Conservation (phyloP, 768 basidiomycete species). For the Collybiopsis luxurians region DNA sequence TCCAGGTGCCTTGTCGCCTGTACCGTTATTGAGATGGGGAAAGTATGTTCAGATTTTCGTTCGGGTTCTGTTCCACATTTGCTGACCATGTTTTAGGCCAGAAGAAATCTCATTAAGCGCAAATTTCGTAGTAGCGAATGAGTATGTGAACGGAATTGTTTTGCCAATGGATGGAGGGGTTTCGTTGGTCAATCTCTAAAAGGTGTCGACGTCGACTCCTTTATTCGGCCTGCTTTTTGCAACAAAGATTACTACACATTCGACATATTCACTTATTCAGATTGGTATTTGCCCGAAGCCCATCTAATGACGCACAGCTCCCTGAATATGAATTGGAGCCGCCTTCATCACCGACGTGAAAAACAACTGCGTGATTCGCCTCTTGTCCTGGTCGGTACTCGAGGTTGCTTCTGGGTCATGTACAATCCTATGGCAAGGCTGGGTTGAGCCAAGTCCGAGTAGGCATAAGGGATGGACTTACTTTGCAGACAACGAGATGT, state of each 20-base stretch:
- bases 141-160: background rate
- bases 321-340: conserved; percentile 29
- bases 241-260: too few relatives aligned
- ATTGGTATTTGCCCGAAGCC: too few relatives aligned
- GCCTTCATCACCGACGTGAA: conserved; percentile 27
- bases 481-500: conserved; percentile 39
- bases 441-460: background rate
- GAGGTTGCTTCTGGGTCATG: conserved; percentile 14
- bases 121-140: background rate
- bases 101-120: background rate
- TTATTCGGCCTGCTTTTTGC: too few relatives aligned
- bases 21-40: background rate
- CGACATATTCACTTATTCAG: too few relatives aligned
- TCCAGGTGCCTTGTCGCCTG: background rate
- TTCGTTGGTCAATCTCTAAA: background rate
- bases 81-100: background rate
- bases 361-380: conserved; percentile 32
- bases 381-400: conserved; percentile 14
- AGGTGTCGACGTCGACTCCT: too few relatives aligned
- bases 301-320: background rate
- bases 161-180: background rate
- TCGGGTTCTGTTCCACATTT: background rate
- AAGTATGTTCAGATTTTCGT: background rate
- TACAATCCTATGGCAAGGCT: conserved; percentile 20
- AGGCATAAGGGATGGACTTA: conserved; percentile 25